A percentile compares a stretch with the other conserved stretches of the same genome.
These are phyloP conservation scores for Ophidiomyces ophidiicola DNA, from an alignment of 2,329 filamentous ascomycete genomes.

Conservation along the genomic window DNA sequence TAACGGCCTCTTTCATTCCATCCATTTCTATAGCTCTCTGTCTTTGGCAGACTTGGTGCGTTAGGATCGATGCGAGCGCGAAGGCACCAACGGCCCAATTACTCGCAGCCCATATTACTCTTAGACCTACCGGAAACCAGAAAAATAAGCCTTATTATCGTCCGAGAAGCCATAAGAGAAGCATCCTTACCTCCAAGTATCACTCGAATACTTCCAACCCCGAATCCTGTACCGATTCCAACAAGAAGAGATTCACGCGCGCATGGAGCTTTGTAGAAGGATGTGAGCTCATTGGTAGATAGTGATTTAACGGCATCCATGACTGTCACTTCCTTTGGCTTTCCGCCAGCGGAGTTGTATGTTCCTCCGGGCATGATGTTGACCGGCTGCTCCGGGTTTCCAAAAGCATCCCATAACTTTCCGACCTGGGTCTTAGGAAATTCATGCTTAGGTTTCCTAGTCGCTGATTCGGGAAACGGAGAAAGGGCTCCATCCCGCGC, in stretches of 20 bases:
- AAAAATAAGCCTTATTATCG: background rate
- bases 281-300: slow-evolving; percentile 43
- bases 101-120: slow-evolving; percentile 52
- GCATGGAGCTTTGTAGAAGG: slow-evolving; percentile 68
- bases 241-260: slow-evolving; percentile 69
- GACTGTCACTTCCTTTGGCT: slow-evolving; percentile 32
- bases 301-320: slow-evolving; percentile 33
- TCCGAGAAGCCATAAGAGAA: background rate
- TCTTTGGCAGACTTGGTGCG: slow-evolving; percentile 76
- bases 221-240: slow-evolving; percentile 70
- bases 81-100: slow-evolving; percentile 82
- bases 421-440: slow-evolving; percentile 35
- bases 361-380: slow-evolving; percentile 46
- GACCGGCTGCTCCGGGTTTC: slow-evolving; percentile 38
- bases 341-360: slow-evolving; percentile 49
- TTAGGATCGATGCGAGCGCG: slow-evolving; percentile 53
- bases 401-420: slow-evolving; percentile 39
- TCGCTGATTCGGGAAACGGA: slow-evolving; percentile 14
- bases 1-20: slow-evolving; percentile 74
- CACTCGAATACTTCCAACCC: slow-evolving; percentile 59
- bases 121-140: slow-evolving; percentile 29
- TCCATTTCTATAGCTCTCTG: slow-evolving; percentile 60
- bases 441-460: slow-evolving; percentile 31
- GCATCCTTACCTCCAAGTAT: slow-evolving; percentile 55
- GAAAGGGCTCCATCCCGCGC: slow-evolving; percentile 3